Evolutionary conservation across 768 basidiomycete species (phyloP), one percentile per base, ranked within the genome.

Genomic region (Multifurca ochricompacta): DNA sequence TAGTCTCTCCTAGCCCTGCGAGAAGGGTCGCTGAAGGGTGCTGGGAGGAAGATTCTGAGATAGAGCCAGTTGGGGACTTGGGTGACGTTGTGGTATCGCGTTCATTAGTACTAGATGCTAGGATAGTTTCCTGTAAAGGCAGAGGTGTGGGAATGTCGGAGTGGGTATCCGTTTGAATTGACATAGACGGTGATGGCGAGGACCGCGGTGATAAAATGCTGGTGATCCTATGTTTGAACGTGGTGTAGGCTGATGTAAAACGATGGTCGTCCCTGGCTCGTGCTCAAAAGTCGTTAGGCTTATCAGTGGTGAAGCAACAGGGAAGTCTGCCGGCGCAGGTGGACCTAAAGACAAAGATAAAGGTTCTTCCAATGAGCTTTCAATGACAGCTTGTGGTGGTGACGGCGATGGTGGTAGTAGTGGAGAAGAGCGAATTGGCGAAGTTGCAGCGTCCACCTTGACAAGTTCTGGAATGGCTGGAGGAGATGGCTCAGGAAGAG

Each of bases 1-100:
- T 73, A 13, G 76, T 73, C 18, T 65, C 60, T 0, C 59, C 63
- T 1, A 87, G 73, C 10, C 75, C 73, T 0, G 67, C 64, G 5
- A 87, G 69, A 9, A 85, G 71, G 2, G 70, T 71, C 8, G 32
- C 25, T 19, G 36, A 41, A 19, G 7, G 11, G 4, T 25, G 28
- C 27, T 30, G 48, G 39, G 30, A n/a, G 45, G 36, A n/a, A n/a
- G 9, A 13, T 49, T 31, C 19, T 21, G 36, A 50, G 42, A 27
- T 13, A 23, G 35, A 10, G 19, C 23, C 10, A 21, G 27, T 28
- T 9, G 43, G 40, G 7, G 51, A 14, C 16, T 49, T 35, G 19
- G 49, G 11, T 48, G 34, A 46, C 46, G 21, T 52, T 50, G 48
- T 54, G 57, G 14, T 30, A 45, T 56, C 36, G n/a, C 18, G 18